Base-by-base conservation (phyloP, 306 rosid species). In the Nissolia schottii region DNA sequence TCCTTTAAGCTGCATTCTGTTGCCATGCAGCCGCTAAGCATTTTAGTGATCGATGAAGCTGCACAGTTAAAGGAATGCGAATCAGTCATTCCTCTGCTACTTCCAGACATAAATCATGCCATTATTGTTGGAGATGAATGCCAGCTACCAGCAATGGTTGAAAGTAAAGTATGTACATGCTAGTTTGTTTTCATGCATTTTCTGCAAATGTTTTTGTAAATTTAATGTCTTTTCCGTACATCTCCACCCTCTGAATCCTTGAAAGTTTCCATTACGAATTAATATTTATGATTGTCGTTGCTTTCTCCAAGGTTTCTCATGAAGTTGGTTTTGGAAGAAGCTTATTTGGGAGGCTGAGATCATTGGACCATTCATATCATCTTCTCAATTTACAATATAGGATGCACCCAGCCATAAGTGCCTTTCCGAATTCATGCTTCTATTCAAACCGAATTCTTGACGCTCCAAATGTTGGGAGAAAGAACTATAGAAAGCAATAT, bases 41-140 rank as follows among this genome's bases (percentile, higher is more conserved):
- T 87, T 78, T 63, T 91, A 61, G 87, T 88, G 28, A 85, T 91
- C 24, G 97, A 91, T 27, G 97, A 91, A 76, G 97, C 92, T 1
- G 89, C 96, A 4, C 91, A 85, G 14, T 15, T 88, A 1, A 89
- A 82, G 53, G 96, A 88, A 40, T 83, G 97, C 2, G 97, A 91
- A 45, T 91, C 93, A 1, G 11, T 79, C 2, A 82, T 80, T 31
- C 86, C 93, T 11, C 45, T 82, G 4, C 85, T 64, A 50, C 77
- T 91, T 46, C 86, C 76, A 0, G 80, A 80, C 11, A 48, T 89
- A 22, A 82, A 50, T 68, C 87, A 81, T 14, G 91, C 81, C 3
- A 70, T 91, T 62, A 91, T 91, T 71, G 82, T 85, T 4, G 97
- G 97, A 0, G 97, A 91, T 63, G 96, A 91, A 64, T 43, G 75